These are phyloP conservation scores for Oryza nivara DNA, from an alignment of 176 grass and related monocot species.

Conservation along the genomic window DNA sequence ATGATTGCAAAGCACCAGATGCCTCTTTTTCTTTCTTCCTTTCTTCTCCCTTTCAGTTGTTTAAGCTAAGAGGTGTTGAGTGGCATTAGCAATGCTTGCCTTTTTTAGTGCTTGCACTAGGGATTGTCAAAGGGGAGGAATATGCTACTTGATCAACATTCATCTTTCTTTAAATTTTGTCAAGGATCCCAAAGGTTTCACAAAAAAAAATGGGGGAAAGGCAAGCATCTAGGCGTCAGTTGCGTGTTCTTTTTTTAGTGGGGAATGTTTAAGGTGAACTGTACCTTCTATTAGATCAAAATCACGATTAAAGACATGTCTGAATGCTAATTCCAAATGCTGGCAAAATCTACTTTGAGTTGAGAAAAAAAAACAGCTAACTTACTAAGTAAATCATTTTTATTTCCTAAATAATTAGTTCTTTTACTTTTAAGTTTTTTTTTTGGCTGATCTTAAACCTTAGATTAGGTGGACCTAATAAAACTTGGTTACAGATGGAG, in stretches of 20 bases:
- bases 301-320: not conserved
- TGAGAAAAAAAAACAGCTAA: not conserved
- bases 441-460: not conserved
- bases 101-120: conserved; percentile 25
- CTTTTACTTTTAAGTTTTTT: not conserved
- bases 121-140: conserved; percentile 19
- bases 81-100: not conserved
- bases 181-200: conserved; percentile 7
- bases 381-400: not conserved
- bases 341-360: not conserved
- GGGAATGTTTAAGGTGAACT: not conserved
- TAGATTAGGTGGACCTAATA: not conserved
- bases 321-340: not conserved
- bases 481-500: not conserved
- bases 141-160: conserved; percentile 34
- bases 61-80: conserved; percentile 28
- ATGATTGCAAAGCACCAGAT: conserved; percentile 45
- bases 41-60: conserved; percentile 15
- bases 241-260: not conserved
- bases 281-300: not conserved
- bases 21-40: conserved; percentile 10
- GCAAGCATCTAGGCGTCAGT: not conserved
- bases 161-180: conserved; percentile 16
- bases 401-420: not conserved
- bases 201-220: not conserved